Evolutionary conservation across 2,329 filamentous ascomycete species (phyloP), one percentile per base, ranked within the genome.

Genomic region (Aspergillus sp.): DNA sequence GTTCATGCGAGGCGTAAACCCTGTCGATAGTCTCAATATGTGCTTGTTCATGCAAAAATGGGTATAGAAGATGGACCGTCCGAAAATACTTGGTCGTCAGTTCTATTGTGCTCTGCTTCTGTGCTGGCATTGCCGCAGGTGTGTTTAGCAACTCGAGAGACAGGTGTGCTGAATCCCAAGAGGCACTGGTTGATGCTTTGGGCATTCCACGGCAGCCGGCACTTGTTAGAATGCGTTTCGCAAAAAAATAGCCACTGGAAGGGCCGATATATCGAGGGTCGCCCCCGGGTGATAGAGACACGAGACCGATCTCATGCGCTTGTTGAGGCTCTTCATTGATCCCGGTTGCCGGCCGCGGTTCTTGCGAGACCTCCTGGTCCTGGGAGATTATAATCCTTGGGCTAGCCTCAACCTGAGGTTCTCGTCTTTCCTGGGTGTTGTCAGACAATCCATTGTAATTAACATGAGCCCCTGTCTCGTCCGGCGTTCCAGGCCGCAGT

Each of bases 171-270:
- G 66, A 63, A 22, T 64, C 60, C n/a, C 51, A 51, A 0, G 30
- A 19, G 5, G 17, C 24, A 39, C n/a, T 37, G 55, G 22, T 17
- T 59, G 57, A 46, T 56, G 27, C 41, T 49, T 33, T 53, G 20
- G 40, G 41, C 42, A 20, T 54, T 44, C 61, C 17, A 62, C 70
- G 51, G 60, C 70, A 54, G 15, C 73, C 68, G 5, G 73, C 68
- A 7, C 71, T 75, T 20, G 75, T 71, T 12, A 83, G 73, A 62
- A 83, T 75, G 3, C 82, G 70, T 1, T 79, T 78, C 2, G 81
- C 80, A 12, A 84, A 74, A 42, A 82, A 82, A 56, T 82, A 82
- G 1, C 82, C 82, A 39, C 82, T 84, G 0, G 82, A 84, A 2
- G 82, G 82, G 0, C 82, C 82, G 13, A 84, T 80, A 48, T 84